phyloP scores from a whole-genome alignment of 2,329 filamentous ascomycete genomes.

The Fusarium graminum region DNA sequence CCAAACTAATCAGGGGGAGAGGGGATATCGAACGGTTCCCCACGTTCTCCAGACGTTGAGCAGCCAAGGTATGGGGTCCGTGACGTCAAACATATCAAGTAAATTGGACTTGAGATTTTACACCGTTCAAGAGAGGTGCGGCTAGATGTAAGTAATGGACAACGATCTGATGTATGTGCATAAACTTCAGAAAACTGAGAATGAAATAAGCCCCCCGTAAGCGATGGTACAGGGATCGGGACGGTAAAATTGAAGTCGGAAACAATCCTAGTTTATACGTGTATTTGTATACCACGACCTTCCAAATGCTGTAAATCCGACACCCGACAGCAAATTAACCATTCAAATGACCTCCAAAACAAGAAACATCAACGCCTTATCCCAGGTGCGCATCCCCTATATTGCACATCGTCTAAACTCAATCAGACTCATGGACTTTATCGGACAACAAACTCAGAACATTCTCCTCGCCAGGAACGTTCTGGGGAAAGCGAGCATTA shows the following conservation, averaged over 20 bases:
- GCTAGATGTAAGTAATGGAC: not conserved
- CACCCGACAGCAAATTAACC: constrained; percentile 4
- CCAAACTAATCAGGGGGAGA: constrained; percentile 4
- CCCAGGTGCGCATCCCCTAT: not conserved
- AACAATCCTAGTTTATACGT: constrained; percentile 3
- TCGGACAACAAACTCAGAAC: constrained; percentile 22
- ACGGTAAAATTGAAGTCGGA: not conserved
- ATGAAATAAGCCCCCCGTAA: not conserved
- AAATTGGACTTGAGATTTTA: not conserved
- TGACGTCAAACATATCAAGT: constrained; percentile 13
- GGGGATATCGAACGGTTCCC: constrained; percentile 22
- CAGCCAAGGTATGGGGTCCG: constrained; percentile 25
- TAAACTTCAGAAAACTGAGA: constrained; percentile 2
- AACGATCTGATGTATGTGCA: not conserved
- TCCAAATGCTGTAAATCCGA: constrained; percentile 1
- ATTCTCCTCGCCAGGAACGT: constrained; percentile 58
- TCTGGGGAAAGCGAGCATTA: constrained; percentile 68
- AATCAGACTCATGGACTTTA: constrained; percentile 1
- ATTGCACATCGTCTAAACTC: not conserved
- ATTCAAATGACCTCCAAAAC: constrained; percentile 6
- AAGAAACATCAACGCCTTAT: not conserved
- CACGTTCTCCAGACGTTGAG: constrained; percentile 27
- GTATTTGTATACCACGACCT: not conserved
- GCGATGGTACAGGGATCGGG: not conserved
- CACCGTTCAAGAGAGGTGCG: not conserved